These are phyloP conservation scores for Ceratobasidium sp. DNA, from an alignment of 1,284 basidiomycete species.

Conservation along the genomic window DNA sequence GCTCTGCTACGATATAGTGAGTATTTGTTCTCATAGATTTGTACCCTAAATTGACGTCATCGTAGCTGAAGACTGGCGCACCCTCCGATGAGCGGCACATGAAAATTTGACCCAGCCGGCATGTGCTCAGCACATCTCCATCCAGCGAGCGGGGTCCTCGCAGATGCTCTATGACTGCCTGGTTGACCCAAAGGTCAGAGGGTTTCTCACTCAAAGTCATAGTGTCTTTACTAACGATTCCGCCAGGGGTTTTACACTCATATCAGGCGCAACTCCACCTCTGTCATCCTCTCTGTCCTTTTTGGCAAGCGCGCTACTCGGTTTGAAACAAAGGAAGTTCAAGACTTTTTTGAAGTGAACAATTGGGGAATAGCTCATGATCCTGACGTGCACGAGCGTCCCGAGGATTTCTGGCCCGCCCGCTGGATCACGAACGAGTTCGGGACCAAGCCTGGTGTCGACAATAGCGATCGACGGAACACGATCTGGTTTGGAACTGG, in stretches of 20 bases:
- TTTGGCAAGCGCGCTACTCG: constrained; percentile 16
- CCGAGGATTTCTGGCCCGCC: constrained; percentile 42
- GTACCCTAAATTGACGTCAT: neutral
- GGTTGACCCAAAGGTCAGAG: constrained; percentile 52
- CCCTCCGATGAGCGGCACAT: constrained; percentile 50
- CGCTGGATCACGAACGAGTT: constrained; percentile 42
- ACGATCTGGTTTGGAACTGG: constrained; percentile 42
- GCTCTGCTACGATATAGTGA: constrained; percentile 49
- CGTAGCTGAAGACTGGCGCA: constrained; percentile 51
- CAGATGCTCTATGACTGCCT: constrained; percentile 54
- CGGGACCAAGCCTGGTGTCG: constrained; percentile 38
- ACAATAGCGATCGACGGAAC: constrained; percentile 24
- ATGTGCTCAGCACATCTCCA: constrained; percentile 48
- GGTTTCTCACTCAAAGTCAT: no score
- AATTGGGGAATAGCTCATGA: constrained; percentile 39
- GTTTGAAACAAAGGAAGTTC: neutral
- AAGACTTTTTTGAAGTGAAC: constrained; percentile 3
- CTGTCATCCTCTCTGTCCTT: constrained; percentile 22
- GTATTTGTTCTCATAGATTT: constrained; percentile 2
- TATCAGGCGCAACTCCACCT: neutral
- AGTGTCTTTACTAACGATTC: no score
- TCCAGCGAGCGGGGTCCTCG: constrained; percentile 53
- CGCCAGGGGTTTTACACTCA: constrained; percentile 15
- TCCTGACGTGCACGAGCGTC: constrained; percentile 42
- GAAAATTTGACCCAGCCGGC: constrained; percentile 52